These are phyloP conservation scores for Collybia nuda DNA, from an alignment of 768 basidiomycete species.

Conservation along the genomic window DNA sequence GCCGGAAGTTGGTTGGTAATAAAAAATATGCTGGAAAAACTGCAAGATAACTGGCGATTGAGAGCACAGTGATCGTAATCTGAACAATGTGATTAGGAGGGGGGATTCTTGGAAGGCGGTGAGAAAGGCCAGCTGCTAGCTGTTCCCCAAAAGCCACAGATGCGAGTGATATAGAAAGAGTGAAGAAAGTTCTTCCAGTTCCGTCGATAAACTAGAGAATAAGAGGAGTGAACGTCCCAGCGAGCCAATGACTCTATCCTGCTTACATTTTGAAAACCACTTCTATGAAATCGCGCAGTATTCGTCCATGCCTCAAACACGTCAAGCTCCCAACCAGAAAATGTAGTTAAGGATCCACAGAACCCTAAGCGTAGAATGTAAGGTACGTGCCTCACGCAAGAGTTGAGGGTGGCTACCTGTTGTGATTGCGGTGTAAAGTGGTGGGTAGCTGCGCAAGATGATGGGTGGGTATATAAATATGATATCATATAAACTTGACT, in stretches of 20 bases:
- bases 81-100: constrained; percentile 46
- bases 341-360: constrained; percentile 95
- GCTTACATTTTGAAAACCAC: constrained; percentile 74
- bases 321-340: constrained; percentile 93
- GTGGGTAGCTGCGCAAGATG: constrained; percentile 64
- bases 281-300: constrained; percentile 47
- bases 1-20: constrained; percentile 66
- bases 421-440: constrained; percentile 83
- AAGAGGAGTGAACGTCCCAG: neutral
- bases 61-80: constrained; percentile 49
- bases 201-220: constrained; percentile 81
- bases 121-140: constrained; percentile 44
- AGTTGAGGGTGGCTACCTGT: constrained; percentile 53
- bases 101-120: constrained; percentile 38
- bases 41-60: constrained; percentile 70
- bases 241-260: neutral
- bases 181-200: constrained; percentile 75
- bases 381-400: neutral
- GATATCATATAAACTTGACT: constrained; percentile 24
- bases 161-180: constrained; percentile 73
- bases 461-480: neutral
- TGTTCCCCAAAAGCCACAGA: constrained; percentile 76
- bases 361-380: constrained; percentile 60
- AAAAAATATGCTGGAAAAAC: constrained; percentile 79
- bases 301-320: constrained; percentile 87